Evolutionary conservation across 495 filamentous ascomycete species (phyloP).

Genomic region (Penicillium samsonianum): DNA sequence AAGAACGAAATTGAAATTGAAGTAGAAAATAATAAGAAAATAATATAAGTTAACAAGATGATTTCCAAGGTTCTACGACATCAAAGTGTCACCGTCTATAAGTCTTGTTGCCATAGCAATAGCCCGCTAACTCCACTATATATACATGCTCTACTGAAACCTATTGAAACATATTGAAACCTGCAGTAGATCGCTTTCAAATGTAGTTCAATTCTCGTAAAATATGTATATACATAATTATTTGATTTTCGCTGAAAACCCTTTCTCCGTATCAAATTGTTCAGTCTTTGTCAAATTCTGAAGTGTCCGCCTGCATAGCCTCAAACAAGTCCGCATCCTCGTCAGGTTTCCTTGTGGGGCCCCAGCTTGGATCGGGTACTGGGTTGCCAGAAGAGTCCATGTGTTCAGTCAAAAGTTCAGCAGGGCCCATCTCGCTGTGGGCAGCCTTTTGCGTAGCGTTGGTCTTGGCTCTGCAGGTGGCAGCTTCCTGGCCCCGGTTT

Average conservation of each 20-base stretch:
- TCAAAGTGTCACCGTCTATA: background rate
- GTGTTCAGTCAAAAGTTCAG: constrained; percentile 27
- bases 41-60: background rate
- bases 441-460: constrained; percentile 2
- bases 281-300: constrained; percentile 11
- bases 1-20: background rate
- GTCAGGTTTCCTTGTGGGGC: constrained; percentile 10
- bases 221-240: too few relatives aligned
- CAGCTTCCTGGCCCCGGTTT: background rate
- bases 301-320: constrained; percentile 33
- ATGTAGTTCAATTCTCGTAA: too few relatives aligned
- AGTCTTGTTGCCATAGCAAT: background rate
- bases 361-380: constrained; percentile 36
- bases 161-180: background rate
- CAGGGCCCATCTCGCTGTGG: constrained; percentile 26
- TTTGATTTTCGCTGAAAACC: too few relatives aligned
- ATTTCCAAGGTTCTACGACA: background rate
- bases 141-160: background rate
- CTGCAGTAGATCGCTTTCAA: too few relatives aligned
- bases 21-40: background rate
- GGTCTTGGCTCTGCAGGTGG: background rate
- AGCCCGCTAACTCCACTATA: background rate
- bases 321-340: constrained; percentile 33
- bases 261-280: too few relatives aligned
- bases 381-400: constrained; percentile 40